Evolutionary conservation across 176 grass and related monocot genomes (phyloP), one percentile per base, ranked within the genome.

Genomic region (Triticum timopheevii): DNA sequence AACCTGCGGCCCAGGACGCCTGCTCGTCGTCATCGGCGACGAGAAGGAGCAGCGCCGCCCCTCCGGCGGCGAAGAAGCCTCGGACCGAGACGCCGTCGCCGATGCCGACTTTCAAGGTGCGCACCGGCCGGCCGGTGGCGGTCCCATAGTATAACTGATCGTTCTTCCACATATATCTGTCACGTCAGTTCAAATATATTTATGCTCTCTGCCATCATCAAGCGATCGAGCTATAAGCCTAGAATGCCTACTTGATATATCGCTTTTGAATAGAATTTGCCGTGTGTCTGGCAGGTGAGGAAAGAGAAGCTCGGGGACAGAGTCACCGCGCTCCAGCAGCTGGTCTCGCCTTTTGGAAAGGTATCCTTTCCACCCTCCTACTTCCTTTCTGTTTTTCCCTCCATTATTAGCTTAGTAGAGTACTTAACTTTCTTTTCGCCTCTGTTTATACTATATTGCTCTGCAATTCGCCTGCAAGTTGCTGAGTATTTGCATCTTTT

Each of bases 321-420:
- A 94, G 95, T 98, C 92, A 94, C 96, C 87, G 96, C 93, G 31
- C 93, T 98, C 74, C 96, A 98, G 90, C 96, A 98, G 71, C 84
- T 98, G 24, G 96, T 98, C 74, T 95, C 96, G 79, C 96, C 96
- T 95, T 98, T 95, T 86, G 96, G 96, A 96, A 98, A 98, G 96
- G 96, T 98, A 79, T 39, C 73, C 24, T 56, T 71, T 72, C 19
- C 79, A 42, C 50, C 44, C 69, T 25, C 22, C n/a, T 74, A 47
- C 15, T 17, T 72, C 82, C 54, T 34, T 65, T n/a, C 42, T 38
- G 33, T 52, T 56, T 16, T 58, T 71, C 59, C 54, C 42, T 84
- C n/a, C 76, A 86, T 75, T 73, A 89, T 63, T 65, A 22, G 10
- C 28, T 33, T 52, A 52, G 25, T 27, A 12, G 61, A 64, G 4